Evolutionary conservation across 2,329 filamentous ascomycete species (phyloP).

Genomic region (Apiospora phragmitis): DNA sequence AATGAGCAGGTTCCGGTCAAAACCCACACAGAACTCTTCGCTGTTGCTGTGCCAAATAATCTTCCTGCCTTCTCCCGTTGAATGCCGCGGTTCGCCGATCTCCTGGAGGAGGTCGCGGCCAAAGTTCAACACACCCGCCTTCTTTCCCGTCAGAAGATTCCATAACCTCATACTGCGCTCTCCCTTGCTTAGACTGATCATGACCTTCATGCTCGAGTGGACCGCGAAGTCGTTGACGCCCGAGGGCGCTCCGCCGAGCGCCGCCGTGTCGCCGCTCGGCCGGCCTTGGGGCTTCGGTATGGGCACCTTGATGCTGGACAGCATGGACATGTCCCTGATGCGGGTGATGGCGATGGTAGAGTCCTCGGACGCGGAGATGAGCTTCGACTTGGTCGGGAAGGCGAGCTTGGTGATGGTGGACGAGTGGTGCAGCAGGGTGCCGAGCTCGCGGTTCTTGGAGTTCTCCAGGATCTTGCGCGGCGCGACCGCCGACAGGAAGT

Average conservation of each 20-base stretch:
- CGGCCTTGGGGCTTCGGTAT: constrained; percentile 77
- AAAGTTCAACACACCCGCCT: constrained; percentile 90
- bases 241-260: constrained; percentile 75
- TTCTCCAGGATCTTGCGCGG: constrained; percentile 80
- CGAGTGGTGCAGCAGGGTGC: constrained; percentile 82
- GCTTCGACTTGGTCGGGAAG: constrained; percentile 84
- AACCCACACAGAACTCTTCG: constrained; percentile 84
- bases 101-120: constrained; percentile 69
- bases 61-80: constrained; percentile 77
- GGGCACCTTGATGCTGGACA: constrained; percentile 87
- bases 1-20: constrained; percentile 81
- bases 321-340: constrained; percentile 83
- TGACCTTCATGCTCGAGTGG: constrained; percentile 93
- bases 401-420: constrained; percentile 76
- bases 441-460: constrained; percentile 82
- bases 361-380: constrained; percentile 87
- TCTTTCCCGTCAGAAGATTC: constrained; percentile 96
- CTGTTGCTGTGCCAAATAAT: constrained; percentile 77
- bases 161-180: constrained; percentile 91
- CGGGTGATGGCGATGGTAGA: constrained; percentile 86
- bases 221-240: constrained; percentile 95
- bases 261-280: constrained; percentile 87
- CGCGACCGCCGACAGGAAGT: constrained; percentile 66
- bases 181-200: constrained; percentile 88
- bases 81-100: constrained; percentile 74